phyloP scores from a whole-genome alignment of 345 rosid genomes.

The Microthlaspi erraticum region DNA sequence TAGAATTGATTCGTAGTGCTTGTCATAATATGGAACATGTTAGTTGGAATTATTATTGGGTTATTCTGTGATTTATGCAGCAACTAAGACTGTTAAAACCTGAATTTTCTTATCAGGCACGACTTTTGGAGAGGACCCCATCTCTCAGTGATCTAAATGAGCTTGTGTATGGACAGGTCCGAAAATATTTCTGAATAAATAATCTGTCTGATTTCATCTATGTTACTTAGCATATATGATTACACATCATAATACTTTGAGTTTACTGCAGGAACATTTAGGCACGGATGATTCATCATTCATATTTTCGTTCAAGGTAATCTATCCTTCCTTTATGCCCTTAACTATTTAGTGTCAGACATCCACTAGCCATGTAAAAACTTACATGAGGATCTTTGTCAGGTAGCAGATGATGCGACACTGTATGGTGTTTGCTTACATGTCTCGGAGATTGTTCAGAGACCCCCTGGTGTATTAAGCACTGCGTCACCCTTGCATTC shows the following conservation, averaged over 20 bases:
- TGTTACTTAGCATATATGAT: constrained; percentile 16
- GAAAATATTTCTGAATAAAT: constrained; percentile 18
- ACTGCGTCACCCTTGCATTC: constrained; percentile 59
- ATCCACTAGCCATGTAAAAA: constrained; percentile 20
- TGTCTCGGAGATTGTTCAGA: constrained; percentile 89
- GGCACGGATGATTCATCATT: constrained; percentile 86
- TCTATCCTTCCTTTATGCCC: constrained; percentile 27
- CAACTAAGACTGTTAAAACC: constrained; percentile 20
- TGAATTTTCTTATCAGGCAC: constrained; percentile 58
- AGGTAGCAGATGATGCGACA: constrained; percentile 93
- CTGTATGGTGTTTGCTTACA: constrained; percentile 95
- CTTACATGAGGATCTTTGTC: constrained; percentile 38
- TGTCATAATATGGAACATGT: not conserved
- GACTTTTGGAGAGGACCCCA: constrained; percentile 84
- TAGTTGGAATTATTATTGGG: constrained; percentile 8
- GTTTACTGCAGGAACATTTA: constrained; percentile 74
- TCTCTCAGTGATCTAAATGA: constrained; percentile 94
- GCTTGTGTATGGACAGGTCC: constrained; percentile 94
- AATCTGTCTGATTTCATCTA: constrained; percentile 11
- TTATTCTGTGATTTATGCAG: constrained; percentile 27
- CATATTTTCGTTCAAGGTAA: constrained; percentile 87
- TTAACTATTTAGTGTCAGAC: constrained; percentile 13
- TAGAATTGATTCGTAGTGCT: not conserved
- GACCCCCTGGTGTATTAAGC: constrained; percentile 80
- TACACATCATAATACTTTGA: constrained; percentile 18